Conservation (phyloP, 2,329 filamentous ascomycete genomes). For the Penicillium sp. region DNA sequence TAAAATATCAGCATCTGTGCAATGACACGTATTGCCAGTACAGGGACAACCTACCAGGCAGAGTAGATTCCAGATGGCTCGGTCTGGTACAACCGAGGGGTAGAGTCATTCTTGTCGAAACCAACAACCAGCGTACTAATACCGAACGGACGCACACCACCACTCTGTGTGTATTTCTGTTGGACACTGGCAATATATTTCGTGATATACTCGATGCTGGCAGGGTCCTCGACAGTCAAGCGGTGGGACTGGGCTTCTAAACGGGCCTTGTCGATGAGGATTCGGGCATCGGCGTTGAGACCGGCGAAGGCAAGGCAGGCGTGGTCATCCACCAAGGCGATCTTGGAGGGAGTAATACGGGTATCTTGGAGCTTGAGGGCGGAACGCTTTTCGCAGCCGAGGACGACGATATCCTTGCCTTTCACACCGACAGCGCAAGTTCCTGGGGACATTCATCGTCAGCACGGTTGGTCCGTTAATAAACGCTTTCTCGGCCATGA, state of each 20-base stretch:
- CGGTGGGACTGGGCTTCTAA: slow-evolving; percentile 97
- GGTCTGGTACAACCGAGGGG: slow-evolving; percentile 91
- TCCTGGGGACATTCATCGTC: slow-evolving; percentile 53
- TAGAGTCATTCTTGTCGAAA: slow-evolving; percentile 92
- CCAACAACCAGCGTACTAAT: slow-evolving; percentile 97
- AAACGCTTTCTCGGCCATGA: too few species aligned
- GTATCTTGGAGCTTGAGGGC: slow-evolving; percentile 99
- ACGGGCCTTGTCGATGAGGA: slow-evolving; percentile 96
- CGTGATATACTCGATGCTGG: slow-evolving; percentile 98
- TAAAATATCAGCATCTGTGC: slow-evolving; percentile 16
- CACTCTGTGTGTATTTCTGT: slow-evolving; percentile 98
- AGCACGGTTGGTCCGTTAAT: neutral
- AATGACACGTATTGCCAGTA: neutral
- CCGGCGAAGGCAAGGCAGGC: slow-evolving; percentile 97
- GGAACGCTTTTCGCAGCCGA: slow-evolving; percentile 97
- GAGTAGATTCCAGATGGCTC: slow-evolving; percentile 99
- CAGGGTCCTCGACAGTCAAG: slow-evolving; percentile 93
- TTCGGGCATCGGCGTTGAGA: slow-evolving; percentile 95
- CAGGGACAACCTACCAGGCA: slow-evolving; percentile 70
- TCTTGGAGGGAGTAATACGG: slow-evolving; percentile 97
- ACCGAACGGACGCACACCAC: slow-evolving; percentile 96
- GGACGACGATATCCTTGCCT: slow-evolving; percentile 87
- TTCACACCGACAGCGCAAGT: slow-evolving; percentile 98
- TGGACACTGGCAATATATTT: slow-evolving; percentile 98
- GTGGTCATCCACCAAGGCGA: slow-evolving; percentile 92